Evolutionary conservation across 2,329 filamentous ascomycete genomes (phyloP), one percentile per base, ranked within the genome.

Genomic region (Didymella pomorum): DNA sequence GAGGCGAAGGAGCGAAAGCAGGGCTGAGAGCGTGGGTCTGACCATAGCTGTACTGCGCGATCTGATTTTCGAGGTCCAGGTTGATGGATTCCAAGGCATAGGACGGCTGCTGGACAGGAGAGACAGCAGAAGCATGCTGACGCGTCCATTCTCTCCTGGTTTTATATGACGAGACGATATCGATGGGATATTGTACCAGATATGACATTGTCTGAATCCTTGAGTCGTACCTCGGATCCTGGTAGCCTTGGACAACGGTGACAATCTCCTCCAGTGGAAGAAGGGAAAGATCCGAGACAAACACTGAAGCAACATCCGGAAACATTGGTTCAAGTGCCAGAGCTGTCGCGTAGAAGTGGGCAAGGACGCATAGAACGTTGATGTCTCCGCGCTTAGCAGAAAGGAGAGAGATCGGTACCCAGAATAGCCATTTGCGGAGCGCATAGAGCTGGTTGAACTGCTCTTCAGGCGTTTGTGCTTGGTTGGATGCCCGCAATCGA

Each of bases 391-490:
- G 87, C 45, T 89, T 90, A 64, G 88, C 87, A 73, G 94, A 89
- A 25, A 97, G 84, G 68, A 93, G 89, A 65, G 88, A 87, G 31
- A 97, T 88, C 0, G 95, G 95, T 54, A 97, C 87, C 93, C 94
- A 98, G 79, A 98, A 97, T 16, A 98, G 86, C 93, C 94, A 97
- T 67, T 91, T 91, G 54, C 93, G 86, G 58, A 99, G 84, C 10
- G 92, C 89, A 64, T 96, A 93, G 11, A 98, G 86, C 64, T 93
- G 90, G 71, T 93, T 90, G 74, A 97, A 98, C 72, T 96, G 92
- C 73, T 96, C 88, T 63, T 92, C 89, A 23, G 93, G 87, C 2
- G 78, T 78, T 50, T 79, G 76, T 16, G 81, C 74, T 31, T 79
- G 73, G 26, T 66, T 72, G 2, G 79, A 77, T 28, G 70, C 67